Evolutionary conservation across 495 filamentous ascomycete species (phyloP).

Genomic region (Hypoxylon cercidicola): DNA sequence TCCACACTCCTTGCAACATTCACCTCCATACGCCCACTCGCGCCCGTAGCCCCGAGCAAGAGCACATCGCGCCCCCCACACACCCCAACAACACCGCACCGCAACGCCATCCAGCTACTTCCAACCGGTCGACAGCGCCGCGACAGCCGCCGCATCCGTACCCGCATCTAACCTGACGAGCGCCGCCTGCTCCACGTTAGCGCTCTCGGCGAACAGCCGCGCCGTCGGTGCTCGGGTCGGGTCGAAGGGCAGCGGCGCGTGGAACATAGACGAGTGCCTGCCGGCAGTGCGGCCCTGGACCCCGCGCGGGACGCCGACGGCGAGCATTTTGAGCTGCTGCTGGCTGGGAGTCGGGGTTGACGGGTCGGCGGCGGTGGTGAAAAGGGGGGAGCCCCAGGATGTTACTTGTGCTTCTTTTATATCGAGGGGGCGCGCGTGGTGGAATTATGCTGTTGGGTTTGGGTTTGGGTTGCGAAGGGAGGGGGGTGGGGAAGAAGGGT

Average conservation of each 20-base stretch:
- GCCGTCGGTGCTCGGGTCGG: conserved; percentile 25
- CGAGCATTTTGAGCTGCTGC: conserved; percentile 27
- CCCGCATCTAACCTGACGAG: conserved; percentile 41
- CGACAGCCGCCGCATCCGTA: conserved; percentile 51
- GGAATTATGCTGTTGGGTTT: too few species aligned
- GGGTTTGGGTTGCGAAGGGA: too few species aligned
- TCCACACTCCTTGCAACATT: conserved; percentile 46
- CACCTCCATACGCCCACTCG: conserved; percentile 48
- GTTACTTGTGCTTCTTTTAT: conserved; percentile 24
- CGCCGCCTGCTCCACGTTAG: conserved; percentile 45
- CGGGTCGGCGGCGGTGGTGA: conserved; percentile 1
- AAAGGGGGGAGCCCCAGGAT: conserved; percentile 24
- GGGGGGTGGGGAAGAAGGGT: too few species aligned
- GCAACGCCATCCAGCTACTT: conserved; percentile 53
- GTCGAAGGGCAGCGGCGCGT: conserved; percentile 18
- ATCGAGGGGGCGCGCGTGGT: background rate
- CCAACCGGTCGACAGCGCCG: conserved; percentile 54
- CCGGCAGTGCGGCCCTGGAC: conserved; percentile 15
- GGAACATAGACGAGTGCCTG: conserved; percentile 11
- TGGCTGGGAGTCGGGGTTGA: conserved; percentile 26
- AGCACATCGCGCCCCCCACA: conserved; percentile 45
- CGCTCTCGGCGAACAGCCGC: conserved; percentile 44
- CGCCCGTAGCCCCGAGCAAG: conserved; percentile 56
- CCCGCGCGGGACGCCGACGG: conserved; percentile 22
- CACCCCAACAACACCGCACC: conserved; percentile 41